phyloP scores from a whole-genome alignment of 1,284 basidiomycete species.

The Sanghuangporus sanghuang region DNA sequence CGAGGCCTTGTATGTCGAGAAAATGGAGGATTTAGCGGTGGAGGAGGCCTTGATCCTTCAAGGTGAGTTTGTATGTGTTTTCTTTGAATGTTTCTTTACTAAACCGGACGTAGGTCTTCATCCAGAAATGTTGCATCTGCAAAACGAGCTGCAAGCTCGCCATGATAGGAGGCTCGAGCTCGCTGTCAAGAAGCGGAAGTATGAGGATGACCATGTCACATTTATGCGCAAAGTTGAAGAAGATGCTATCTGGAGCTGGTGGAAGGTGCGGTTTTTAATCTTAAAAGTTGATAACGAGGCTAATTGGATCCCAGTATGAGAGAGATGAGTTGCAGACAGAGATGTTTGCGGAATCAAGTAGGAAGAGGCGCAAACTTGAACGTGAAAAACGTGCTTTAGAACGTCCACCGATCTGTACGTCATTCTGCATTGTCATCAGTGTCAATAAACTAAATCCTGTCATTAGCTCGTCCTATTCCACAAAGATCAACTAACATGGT shows the following conservation, averaged over 20 bases:
- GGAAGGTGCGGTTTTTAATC: slow-evolving; percentile 48
- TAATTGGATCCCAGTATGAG: slow-evolving; percentile 39
- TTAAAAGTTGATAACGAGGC: slow-evolving; percentile 1
- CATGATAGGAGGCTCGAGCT: slow-evolving; percentile 71
- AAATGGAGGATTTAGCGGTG: slow-evolving; percentile 75
- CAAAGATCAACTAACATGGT: slow-evolving; percentile 27
- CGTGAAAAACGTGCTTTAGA: slow-evolving; percentile 73
- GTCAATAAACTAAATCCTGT: neutral
- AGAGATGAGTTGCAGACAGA: slow-evolving; percentile 73
- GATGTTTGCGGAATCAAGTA: slow-evolving; percentile 79
- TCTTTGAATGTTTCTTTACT: neutral
- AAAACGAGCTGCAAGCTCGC: slow-evolving; percentile 65
- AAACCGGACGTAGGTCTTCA: slow-evolving; percentile 54
- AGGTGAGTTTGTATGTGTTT: slow-evolving; percentile 37
- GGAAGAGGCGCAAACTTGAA: slow-evolving; percentile 76
- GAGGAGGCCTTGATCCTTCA: slow-evolving; percentile 65
- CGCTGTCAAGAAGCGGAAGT: slow-evolving; percentile 61
- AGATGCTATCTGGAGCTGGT: slow-evolving; percentile 67
- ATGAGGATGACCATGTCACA: slow-evolving; percentile 52
- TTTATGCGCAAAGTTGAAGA: slow-evolving; percentile 59
- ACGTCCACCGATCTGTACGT: slow-evolving; percentile 62
- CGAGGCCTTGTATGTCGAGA: slow-evolving; percentile 74
- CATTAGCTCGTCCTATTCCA: slow-evolving; percentile 31
- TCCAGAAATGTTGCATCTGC: slow-evolving; percentile 78
- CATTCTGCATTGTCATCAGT: neutral